Evolutionary conservation across 257 asterid species (phyloP), one percentile per base, ranked within the genome.

Genomic region (Verbena officinalis): DNA sequence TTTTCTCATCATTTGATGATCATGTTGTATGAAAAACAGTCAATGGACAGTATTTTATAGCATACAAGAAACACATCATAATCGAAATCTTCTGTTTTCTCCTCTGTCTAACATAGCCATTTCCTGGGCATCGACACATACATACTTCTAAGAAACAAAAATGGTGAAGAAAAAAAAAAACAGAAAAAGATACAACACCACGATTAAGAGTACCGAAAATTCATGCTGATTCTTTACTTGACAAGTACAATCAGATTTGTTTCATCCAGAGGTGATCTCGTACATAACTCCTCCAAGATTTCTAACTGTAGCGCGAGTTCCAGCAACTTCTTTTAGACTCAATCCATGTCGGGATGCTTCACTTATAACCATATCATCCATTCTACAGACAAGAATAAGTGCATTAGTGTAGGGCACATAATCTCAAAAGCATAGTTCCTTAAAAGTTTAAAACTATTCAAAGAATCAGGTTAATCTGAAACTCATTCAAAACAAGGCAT

Each of bases 281-380:
- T 68, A 93, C n/a, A 93, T 75, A 49, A 84, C 91, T 38, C 99
- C 99, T 76, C 78, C 83, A 42, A 78, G 94, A 72, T 85, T 71
- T 78, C 80, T 75, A 57, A 90, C 78, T 3, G 70, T 65, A 23
- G 69, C 48, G 9, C 92, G 88, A 43, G 96, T 90, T 72, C 94
- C 97, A 45, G 63, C 76, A 24, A 87, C 85, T 83, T 90, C 97
- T 55, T 71, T 73, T 53, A 90, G 65, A 24, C n/a, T 59, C 70
- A 93, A 62, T 59, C 95, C 97, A 66, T 78, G 96, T 46, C 70
- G 75, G 63, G 66, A 40, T 34, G 95, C 97, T 82, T 93, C 99
- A 46, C 57, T 62, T 20, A 80, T 70, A 33, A 93, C 99, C 81
- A 90, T 62, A 36, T 55, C 73, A 77, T 93, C 95, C 90, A 90